Percentiles rank a stretch among this genome's conserved stretches.
phyloP scores from a whole-genome alignment of 2,329 filamentous ascomycete species.

The Plenodomus tracheiphilus region DNA sequence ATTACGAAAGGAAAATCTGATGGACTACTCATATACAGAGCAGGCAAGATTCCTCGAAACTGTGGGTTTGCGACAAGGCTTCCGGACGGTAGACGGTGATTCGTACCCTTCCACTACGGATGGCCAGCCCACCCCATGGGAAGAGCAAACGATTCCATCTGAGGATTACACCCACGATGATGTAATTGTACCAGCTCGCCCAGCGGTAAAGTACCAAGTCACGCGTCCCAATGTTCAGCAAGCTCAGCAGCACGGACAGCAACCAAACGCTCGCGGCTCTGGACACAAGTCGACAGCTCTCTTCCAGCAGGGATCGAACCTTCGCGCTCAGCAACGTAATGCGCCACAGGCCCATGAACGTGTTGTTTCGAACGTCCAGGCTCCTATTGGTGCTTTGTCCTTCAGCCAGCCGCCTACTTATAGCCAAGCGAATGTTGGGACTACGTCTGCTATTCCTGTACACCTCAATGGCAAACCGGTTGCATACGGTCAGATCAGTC shows the following conservation, averaged over 20 bases:
- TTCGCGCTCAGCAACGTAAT: constrained; percentile 24
- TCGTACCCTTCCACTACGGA: constrained; percentile 46
- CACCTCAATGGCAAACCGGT: neutral
- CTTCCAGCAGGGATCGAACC: constrained; percentile 15
- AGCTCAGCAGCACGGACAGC: constrained; percentile 7
- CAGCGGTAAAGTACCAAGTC: constrained; percentile 6
- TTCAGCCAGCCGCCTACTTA: constrained; percentile 16
- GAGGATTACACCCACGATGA: constrained; percentile 8
- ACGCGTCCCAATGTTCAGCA: constrained; percentile 6
- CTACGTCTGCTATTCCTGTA: neutral
- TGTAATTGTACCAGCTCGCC: constrained; percentile 11
- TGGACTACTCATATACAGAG: neutral
- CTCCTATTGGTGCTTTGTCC: neutral
- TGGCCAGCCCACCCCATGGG: constrained; percentile 26
- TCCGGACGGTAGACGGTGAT: constrained; percentile 25
- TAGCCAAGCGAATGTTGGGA: constrained; percentile 7
- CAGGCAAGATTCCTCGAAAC: neutral
- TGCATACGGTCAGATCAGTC: neutral
- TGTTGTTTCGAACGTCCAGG: constrained; percentile 2
- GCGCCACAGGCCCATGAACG: constrained; percentile 6
- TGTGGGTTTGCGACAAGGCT: neutral
- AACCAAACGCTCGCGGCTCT: neutral
- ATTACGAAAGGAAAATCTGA: neutral
- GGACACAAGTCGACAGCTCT: constrained; percentile 6
- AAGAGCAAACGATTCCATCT: constrained; percentile 9